Conservation (phyloP, 805 yeast species). For the Metschnikowia matae region DNA sequence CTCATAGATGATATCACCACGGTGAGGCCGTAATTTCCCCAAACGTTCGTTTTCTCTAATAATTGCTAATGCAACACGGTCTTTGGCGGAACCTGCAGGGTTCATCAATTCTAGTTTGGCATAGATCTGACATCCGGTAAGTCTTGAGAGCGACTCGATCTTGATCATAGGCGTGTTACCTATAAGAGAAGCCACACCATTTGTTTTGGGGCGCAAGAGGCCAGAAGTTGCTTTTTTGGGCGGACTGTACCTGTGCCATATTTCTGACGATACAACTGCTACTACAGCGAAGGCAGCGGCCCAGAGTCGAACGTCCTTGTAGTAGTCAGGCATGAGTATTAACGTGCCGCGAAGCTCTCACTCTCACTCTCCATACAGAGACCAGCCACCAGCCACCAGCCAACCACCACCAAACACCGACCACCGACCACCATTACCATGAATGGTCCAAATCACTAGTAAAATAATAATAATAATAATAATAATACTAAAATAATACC, state of each 20-base stretch:
- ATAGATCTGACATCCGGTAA: constrained; percentile 77
- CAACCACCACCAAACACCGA: too few species aligned
- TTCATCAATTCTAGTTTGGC: constrained; percentile 84
- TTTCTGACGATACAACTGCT: constrained; percentile 9
- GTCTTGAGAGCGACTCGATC: constrained; percentile 61
- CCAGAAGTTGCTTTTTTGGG: constrained; percentile 5
- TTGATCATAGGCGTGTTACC: constrained; percentile 88
- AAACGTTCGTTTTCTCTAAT: constrained; percentile 60
- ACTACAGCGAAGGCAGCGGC: constrained; percentile 17
- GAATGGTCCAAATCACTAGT: too few species aligned
- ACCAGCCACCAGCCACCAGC: too few species aligned
- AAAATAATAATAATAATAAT: too few species aligned
- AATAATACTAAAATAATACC: too few species aligned
- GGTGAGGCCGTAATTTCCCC: constrained; percentile 55
- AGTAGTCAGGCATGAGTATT: constrained; percentile 1
- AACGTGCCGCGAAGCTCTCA: not conserved
- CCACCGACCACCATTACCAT: too few species aligned
- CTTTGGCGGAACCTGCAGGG: constrained; percentile 96
- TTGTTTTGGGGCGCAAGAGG: constrained; percentile 20
- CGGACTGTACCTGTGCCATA: constrained; percentile 5
- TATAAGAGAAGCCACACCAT: constrained; percentile 73
- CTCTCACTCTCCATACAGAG: too few species aligned
- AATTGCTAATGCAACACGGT: constrained; percentile 85
- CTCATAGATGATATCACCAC: constrained; percentile 77
- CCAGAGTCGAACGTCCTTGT: constrained; percentile 10